These are phyloP conservation scores for Trapa incisa DNA, from an alignment of 345 rosid genomes.

Conservation along the genomic window DNA sequence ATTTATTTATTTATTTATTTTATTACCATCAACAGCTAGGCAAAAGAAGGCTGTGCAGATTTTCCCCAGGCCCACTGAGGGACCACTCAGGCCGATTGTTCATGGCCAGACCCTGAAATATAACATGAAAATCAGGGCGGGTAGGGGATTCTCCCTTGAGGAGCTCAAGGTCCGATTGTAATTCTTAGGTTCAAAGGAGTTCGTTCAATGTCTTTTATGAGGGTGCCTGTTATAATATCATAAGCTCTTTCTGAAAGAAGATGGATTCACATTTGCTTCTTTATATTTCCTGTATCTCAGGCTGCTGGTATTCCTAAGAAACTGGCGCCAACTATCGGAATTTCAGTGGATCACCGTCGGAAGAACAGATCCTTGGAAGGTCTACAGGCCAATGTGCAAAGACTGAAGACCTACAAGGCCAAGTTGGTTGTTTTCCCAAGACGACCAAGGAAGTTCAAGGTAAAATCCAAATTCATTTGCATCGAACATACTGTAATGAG, in stretches of 20 bases:
- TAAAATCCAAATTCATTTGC: slow-evolving; percentile 5
- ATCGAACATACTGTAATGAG: neutral
- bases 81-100: slow-evolving; percentile 39
- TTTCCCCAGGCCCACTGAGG: slow-evolving; percentile 41
- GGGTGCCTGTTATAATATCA: neutral
- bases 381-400: slow-evolving; percentile 62
- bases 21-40: slow-evolving; percentile 19
- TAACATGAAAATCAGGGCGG: slow-evolving; percentile 43
- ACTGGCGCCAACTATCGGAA: slow-evolving; percentile 63
- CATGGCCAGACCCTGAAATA: slow-evolving; percentile 40
- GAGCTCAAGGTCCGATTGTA: slow-evolving; percentile 29
- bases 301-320: slow-evolving; percentile 61
- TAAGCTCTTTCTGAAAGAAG: neutral
- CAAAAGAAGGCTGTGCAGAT: slow-evolving; percentile 38
- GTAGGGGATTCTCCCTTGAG: slow-evolving; percentile 37
- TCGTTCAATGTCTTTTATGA: neutral
- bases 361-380: slow-evolving; percentile 60
- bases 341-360: slow-evolving; percentile 62
- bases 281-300: slow-evolving; percentile 7
- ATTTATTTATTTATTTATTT: neutral
- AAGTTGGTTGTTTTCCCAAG: slow-evolving; percentile 81
- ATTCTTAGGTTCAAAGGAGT: neutral
- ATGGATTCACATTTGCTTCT: neutral
- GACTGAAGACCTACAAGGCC: slow-evolving; percentile 82
- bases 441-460: slow-evolving; percentile 60